These are phyloP conservation scores for Pyrenophora seminiperda DNA, from an alignment of 2,329 filamentous ascomycete genomes.

Conservation along the genomic window DNA sequence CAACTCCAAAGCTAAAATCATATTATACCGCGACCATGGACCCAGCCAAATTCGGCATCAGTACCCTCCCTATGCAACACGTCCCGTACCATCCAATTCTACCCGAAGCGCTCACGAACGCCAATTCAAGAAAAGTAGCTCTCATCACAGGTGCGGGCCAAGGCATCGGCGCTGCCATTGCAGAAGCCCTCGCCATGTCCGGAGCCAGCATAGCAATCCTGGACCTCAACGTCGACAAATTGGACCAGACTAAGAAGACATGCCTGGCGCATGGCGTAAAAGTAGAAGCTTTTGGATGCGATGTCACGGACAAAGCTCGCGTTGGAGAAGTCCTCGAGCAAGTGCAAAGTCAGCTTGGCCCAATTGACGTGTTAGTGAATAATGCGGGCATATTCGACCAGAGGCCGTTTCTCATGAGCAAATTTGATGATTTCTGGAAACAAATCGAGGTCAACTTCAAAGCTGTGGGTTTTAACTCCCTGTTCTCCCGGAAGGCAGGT, in stretches of 20 bases:
- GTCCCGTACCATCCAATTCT: slow-evolving; percentile 26
- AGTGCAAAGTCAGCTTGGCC: slow-evolving; percentile 28
- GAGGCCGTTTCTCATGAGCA: slow-evolving; percentile 35
- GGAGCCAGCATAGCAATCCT: slow-evolving; percentile 36
- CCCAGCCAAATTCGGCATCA: slow-evolving; percentile 30
- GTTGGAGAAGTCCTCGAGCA: slow-evolving; percentile 21
- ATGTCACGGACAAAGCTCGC: slow-evolving; percentile 24
- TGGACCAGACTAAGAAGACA: slow-evolving; percentile 26
- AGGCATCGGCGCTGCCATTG: slow-evolving; percentile 39
- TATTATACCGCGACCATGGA: slow-evolving; percentile 19
- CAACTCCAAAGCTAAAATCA: too few relatives aligned
- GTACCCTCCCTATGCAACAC: slow-evolving; percentile 26
- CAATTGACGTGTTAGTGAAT: slow-evolving; percentile 36
- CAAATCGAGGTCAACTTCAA: slow-evolving; percentile 44
- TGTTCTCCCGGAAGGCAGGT: neutral
- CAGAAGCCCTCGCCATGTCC: slow-evolving; percentile 33
- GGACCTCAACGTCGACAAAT: slow-evolving; percentile 28
- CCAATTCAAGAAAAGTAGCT: slow-evolving; percentile 34
- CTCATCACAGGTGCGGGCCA: slow-evolving; percentile 36
- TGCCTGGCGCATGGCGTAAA: slow-evolving; percentile 30
- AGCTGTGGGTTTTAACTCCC: slow-evolving; percentile 13
- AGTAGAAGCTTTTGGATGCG: slow-evolving; percentile 27
- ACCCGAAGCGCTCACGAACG: slow-evolving; percentile 18
- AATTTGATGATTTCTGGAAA: slow-evolving; percentile 34
- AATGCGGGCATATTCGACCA: slow-evolving; percentile 38